Evolutionary conservation across 1,284 basidiomycete genomes (phyloP).

Genomic region (Somion occarium): DNA sequence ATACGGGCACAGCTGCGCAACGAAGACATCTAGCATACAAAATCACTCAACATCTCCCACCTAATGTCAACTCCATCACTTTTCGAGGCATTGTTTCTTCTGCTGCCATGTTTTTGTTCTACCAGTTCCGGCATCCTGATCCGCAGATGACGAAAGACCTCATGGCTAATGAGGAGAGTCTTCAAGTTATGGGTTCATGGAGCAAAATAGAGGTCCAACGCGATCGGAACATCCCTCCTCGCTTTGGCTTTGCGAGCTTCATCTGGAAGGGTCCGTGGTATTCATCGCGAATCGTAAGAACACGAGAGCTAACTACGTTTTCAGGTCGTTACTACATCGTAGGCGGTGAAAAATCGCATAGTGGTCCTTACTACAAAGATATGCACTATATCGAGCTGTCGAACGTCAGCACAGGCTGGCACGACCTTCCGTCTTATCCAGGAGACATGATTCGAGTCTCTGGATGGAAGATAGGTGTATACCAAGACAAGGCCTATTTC

Average conservation of each 20-base stretch:
- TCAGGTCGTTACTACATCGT: conserved; percentile 30
- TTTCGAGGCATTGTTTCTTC: too few species aligned
- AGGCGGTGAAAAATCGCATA: conserved; percentile 25
- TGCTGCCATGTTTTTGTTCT: neutral
- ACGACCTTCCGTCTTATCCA: conserved; percentile 27
- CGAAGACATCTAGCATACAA: conserved; percentile 7
- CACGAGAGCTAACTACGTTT: neutral
- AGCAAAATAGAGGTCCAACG: conserved; percentile 19
- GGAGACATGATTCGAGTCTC: conserved; percentile 11
- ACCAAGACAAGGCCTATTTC: conserved; percentile 30
- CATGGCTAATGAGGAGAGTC: conserved; percentile 9
- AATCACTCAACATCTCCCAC: neutral
- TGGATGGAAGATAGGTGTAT: conserved; percentile 25
- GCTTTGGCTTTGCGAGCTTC: conserved; percentile 20
- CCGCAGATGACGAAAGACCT: conserved; percentile 12
- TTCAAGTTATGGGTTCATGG: conserved; percentile 24
- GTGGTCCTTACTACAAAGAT: conserved; percentile 29
- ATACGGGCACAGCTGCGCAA: conserved; percentile 19
- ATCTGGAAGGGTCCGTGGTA: conserved; percentile 19
- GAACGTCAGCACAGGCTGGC: conserved; percentile 25
- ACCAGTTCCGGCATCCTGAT: conserved; percentile 16
- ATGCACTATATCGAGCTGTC: conserved; percentile 30
- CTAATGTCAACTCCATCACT: neutral
- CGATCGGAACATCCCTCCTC: conserved; percentile 13
- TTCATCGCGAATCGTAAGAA: neutral